These are phyloP conservation scores for Nicotiana attenuata DNA, from an alignment of 257 asterid genomes.

Conservation along the genomic window DNA sequence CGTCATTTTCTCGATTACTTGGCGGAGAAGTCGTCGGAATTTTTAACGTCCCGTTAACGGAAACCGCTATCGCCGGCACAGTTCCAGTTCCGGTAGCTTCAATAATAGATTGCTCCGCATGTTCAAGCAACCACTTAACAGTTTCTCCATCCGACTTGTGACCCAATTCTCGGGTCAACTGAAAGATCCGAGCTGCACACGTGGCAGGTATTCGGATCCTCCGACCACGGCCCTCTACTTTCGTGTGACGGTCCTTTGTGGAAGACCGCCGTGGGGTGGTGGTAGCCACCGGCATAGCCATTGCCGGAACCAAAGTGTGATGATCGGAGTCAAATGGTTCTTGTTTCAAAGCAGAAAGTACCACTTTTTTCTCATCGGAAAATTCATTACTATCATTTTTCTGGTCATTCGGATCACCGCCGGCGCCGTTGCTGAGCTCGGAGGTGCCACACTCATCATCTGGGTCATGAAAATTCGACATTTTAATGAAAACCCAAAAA, in stretches of 20 bases:
- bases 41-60: constrained; percentile 4
- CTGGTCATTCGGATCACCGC: background rate
- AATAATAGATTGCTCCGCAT: constrained; percentile 5
- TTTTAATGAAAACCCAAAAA: background rate
- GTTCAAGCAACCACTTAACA: constrained; percentile 16
- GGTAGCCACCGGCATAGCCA: background rate
- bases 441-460: constrained; percentile 12
- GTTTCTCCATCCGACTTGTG: constrained; percentile 15
- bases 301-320: background rate
- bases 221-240: constrained; percentile 10
- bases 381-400: background rate
- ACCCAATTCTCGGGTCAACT: constrained; percentile 11
- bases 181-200: constrained; percentile 12
- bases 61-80: constrained; percentile 10
- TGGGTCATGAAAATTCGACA: constrained; percentile 5
- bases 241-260: constrained; percentile 12
- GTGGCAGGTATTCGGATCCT: constrained; percentile 17
- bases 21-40: constrained; percentile 1
- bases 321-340: constrained; percentile 5
- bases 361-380: background rate
- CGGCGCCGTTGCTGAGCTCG: background rate
- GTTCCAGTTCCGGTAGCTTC: constrained; percentile 14
- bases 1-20: background rate
- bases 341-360: background rate
- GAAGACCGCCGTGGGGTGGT: background rate